Conservation (phyloP, 2,329 filamentous ascomycete species). For the Myriosclerotinia curreyana region DNA sequence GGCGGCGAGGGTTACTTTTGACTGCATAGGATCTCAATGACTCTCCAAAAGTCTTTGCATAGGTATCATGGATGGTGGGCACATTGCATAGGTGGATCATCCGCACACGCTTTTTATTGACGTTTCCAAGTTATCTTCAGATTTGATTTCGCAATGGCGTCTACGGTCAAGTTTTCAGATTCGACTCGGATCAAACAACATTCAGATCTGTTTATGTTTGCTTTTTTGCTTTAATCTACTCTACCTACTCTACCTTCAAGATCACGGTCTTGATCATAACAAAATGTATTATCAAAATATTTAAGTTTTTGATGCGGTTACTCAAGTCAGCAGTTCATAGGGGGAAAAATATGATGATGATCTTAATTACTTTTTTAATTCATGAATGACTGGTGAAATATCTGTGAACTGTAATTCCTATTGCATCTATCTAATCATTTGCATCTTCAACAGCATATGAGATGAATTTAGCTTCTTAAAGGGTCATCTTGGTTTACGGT, state of each 20-base stretch:
- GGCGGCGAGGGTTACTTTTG: slow-evolving; percentile 16
- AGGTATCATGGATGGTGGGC: slow-evolving; percentile 21
- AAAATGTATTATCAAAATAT: slow-evolving; percentile 11
- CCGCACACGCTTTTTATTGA: slow-evolving; percentile 13
- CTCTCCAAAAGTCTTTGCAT: slow-evolving; percentile 18
- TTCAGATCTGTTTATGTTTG: neutral
- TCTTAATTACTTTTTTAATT: too few species aligned
- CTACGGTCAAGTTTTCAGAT: slow-evolving; percentile 14
- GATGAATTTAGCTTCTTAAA: too few species aligned
- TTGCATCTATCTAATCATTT: too few species aligned
- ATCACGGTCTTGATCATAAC: neutral
- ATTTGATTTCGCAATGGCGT: slow-evolving; percentile 18
- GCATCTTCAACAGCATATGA: too few species aligned
- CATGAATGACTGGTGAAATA: too few species aligned
- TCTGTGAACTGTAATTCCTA: too few species aligned
- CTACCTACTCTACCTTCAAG: neutral
- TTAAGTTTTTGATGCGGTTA: neutral
- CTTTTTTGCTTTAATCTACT: slow-evolving; percentile 1
- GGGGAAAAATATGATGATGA: neutral
- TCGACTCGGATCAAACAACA: slow-evolving; percentile 1
- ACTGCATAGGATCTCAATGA: slow-evolving; percentile 19
- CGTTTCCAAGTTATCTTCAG: neutral
- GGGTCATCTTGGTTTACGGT: too few species aligned
- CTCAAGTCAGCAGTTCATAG: neutral
- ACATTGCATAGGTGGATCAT: slow-evolving; percentile 23